Percentiles rank a stretch among this genome's conserved stretches.
phyloP scores from a whole-genome alignment of 2,329 filamentous ascomycete species.

The Ophiostoma triangulosporum region DNA sequence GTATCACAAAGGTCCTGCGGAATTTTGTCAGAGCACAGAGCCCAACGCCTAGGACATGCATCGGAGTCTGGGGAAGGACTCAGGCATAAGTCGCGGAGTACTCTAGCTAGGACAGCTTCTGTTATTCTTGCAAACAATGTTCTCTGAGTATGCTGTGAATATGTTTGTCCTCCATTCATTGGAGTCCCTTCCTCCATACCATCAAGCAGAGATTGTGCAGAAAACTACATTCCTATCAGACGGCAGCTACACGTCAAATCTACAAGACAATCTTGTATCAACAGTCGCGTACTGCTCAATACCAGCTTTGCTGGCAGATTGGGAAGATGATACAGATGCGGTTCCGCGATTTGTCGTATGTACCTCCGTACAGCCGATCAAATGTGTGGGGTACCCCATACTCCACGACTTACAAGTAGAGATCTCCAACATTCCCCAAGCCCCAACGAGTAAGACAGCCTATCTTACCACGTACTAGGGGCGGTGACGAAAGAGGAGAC shows the following conservation, averaged over 20 bases:
- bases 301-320: no score
- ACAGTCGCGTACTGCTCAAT: no score
- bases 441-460: background rate
- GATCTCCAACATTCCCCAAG: background rate
- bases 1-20: background rate
- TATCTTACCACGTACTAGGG: background rate
- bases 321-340: constrained; percentile 3
- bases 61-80: background rate
- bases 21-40: background rate
- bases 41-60: background rate
- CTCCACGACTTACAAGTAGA: background rate
- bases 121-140: no score
- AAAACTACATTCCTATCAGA: no score
- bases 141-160: no score
- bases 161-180: no score
- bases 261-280: no score
- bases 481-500: background rate
- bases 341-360: constrained; percentile 5
- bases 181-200: no score
- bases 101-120: no score
- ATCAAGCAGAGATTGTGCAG: no score
- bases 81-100: background rate
- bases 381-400: background rate
- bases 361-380: constrained; percentile 3
- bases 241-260: no score